Base-by-base conservation (phyloP, 352 stramenopile genomes). In the Phytopythium helicoides region DNA sequence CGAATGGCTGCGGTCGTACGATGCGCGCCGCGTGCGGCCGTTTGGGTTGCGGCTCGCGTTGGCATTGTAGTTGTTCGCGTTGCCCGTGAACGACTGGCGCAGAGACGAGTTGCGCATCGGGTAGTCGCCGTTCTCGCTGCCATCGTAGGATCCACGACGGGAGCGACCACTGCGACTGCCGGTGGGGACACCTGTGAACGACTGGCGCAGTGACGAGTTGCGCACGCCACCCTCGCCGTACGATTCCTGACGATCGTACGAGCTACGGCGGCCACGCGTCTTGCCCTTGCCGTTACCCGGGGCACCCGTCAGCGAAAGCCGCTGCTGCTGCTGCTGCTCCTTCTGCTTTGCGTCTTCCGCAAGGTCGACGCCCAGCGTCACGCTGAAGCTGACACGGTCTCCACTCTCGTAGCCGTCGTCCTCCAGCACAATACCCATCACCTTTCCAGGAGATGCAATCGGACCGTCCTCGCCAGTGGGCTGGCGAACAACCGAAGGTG, bases 311-410 rank as follows among this genome's bases (percentile, higher is more conserved):
- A 87, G 46, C 45, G 76, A 90, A 40, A 56, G 47, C 36, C 79
- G 79, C 63, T 77, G 58, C 34, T 73, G 59, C 42, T 48, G 40
- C 31, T 74, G 47, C 47, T 41, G 61, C 52, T 68, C 62, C 50
- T 87, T 73, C 64, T 87, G 76, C 64, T 76, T 86, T 16, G 74
- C 76, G 39, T 91, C 80, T 22, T 91, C 81, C 6, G 73, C 14
- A 22, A 84, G 50, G 37, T 92, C 79, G 15, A 87, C 64, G 47
- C 70, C 75, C 14, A 94, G 75, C 48, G 84, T 94, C 28, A 94
- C 82, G 52, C 81, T 89, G 56, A 92, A 94, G 64, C 82, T 91
- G 59, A 93, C 82, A 47, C 77, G 76, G 56, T 89, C 67, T 18
- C 38, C 63, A 35, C 45, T 76, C 42, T 87, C 75, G 40, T 82